phyloP scores from a whole-genome alignment of 176 grass and related monocot species.

The Canna indica region DNA sequence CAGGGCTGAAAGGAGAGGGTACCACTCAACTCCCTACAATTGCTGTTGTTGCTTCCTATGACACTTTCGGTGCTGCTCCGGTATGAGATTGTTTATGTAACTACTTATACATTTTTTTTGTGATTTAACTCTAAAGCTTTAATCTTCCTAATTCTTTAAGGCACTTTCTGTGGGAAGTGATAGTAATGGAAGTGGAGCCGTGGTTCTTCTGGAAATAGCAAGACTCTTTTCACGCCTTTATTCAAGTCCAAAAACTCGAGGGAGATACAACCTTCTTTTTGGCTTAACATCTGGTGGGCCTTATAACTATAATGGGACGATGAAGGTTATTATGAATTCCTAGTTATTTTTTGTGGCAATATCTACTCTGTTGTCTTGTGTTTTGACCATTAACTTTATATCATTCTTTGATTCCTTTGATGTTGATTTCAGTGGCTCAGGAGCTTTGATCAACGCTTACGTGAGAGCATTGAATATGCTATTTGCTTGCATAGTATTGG shows the following conservation, averaged over 20 bases:
- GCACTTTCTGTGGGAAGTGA: conserved; percentile 81
- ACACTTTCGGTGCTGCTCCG: conserved; percentile 92
- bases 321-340: conserved; percentile 41
- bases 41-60: conserved; percentile 95
- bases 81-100: conserved; percentile 34
- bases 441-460: conserved; percentile 91
- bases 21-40: conserved; percentile 88
- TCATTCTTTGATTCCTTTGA: background rate
- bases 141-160: conserved; percentile 35
- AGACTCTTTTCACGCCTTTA: conserved; percentile 79
- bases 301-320: conserved; percentile 97
- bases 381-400: background rate
- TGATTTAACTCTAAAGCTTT: conserved; percentile 19
- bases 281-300: conserved; percentile 92
- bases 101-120: conserved; percentile 3
- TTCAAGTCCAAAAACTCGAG: conserved; percentile 89
- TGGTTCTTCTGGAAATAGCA: conserved; percentile 85
- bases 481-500: conserved; percentile 97
- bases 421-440: conserved; percentile 74
- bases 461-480: conserved; percentile 90
- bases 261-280: conserved; percentile 96
- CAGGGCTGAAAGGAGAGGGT: conserved; percentile 74
- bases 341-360: background rate
- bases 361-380: background rate
- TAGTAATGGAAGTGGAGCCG: conserved; percentile 93